Percentiles rank a stretch among this genome's conserved stretches.
These are phyloP conservation scores for Zymoseptoria crescenta DNA, from an alignment of 2,329 filamentous ascomycete genomes.

Conservation along the genomic window DNA sequence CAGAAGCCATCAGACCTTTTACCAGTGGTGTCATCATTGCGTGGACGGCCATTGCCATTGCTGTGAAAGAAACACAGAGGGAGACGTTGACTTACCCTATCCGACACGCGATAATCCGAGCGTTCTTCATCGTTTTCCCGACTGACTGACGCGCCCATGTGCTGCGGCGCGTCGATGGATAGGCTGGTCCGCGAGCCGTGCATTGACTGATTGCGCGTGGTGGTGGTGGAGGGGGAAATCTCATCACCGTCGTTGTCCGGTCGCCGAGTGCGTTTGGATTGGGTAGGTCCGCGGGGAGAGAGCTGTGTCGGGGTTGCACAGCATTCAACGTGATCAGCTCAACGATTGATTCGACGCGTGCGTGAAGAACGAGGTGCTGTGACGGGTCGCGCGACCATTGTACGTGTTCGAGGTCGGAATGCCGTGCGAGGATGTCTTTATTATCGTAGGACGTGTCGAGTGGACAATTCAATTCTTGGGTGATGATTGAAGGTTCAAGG, in stretches of 20 bases:
- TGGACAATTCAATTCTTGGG: no score
- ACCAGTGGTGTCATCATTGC: conserved; percentile 50
- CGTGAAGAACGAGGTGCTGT: no score
- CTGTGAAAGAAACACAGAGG: background rate
- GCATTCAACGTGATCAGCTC: no score
- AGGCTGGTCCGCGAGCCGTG: background rate
- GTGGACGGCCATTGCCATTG: background rate
- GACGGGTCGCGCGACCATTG: no score
- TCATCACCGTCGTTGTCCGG: background rate
- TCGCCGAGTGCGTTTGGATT: no score
- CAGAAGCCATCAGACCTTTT: conserved; percentile 54
- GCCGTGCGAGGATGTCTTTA: no score
- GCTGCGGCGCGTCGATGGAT: background rate
- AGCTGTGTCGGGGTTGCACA: no score
- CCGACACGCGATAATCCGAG: background rate
- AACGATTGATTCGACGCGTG: no score
- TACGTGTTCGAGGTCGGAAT: no score
- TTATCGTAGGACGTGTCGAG: no score
- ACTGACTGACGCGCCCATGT: background rate
- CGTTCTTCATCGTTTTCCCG: background rate
- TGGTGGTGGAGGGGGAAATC: background rate
- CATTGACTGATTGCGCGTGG: background rate
- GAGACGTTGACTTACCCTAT: conserved; percentile 1
- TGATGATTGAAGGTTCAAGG: no score
- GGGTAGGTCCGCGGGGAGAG: no score